Base-by-base conservation (phyloP, 257 asterid genomes). In the Jacaranda mimosifolia region DNA sequence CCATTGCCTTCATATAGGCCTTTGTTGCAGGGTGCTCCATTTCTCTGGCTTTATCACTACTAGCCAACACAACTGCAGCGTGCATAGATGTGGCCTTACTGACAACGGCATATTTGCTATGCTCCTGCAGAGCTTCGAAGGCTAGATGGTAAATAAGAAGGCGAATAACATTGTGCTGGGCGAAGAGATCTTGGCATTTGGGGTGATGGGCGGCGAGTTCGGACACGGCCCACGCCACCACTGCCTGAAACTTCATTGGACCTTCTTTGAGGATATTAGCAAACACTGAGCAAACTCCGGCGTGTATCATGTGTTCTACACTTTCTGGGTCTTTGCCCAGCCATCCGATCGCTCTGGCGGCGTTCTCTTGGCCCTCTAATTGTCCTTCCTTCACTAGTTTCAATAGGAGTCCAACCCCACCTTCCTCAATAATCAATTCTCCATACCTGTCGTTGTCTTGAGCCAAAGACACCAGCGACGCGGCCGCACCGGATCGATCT, bases 1-100 rank as follows among this genome's bases (percentile, higher is more conserved):
- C 84, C 98, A 94, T 92, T 11, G 90, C 91, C 82, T 94, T 92
- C 72, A 91, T 89, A 12, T 91, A 68, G 9, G 92, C 86, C 81
- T 90, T 94, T 3, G 93, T 89, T 7, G 65, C 81, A 5, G 98
- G 94, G 13, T 88, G 96, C 90, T 91, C 98, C 81, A 81, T 75
- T 70, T 92, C 98, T 36, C 96, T 70, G 10, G 89, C 97, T 69
- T 83, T 80, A 62, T 70, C 86, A n/a, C 60, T 84, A 51, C 89
- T 87, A 3, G 90, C 96, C 51, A 91, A 69, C 4, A 91, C 92
- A 18, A 87, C 88, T 26, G 96, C 92, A 6, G 92, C 92, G 80
- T 91, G 97, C 80, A 90, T 86, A 3, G 96, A 90, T 0, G 92
- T 87, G 9, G 97, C 90, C 45, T 88, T 90, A 78, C 94, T 87